Percentiles rank a stretch among this genome's conserved stretches.
phyloP scores from a whole-genome alignment of 345 rosid species.

The Sonneratia caseolaris region DNA sequence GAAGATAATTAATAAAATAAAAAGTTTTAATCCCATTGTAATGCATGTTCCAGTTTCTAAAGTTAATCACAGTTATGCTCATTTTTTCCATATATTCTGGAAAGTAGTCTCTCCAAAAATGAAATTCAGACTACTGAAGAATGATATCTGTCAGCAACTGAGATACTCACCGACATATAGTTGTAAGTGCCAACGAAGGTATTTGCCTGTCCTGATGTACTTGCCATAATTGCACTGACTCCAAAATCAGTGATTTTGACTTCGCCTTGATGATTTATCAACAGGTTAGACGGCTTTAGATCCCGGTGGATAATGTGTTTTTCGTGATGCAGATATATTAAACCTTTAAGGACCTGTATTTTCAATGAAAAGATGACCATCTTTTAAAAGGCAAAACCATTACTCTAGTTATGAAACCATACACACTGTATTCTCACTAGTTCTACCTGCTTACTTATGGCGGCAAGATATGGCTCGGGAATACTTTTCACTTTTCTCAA shows the following conservation, averaged over 20 bases:
- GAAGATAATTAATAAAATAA: neutral
- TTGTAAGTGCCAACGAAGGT: slow-evolving; percentile 70
- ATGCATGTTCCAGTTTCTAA: neutral
- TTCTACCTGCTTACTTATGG: slow-evolving; percentile 73
- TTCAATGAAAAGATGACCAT: neutral
- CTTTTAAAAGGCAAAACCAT: neutral
- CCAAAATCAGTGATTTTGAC: slow-evolving; percentile 97
- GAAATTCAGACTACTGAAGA: neutral
- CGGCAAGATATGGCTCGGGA: slow-evolving; percentile 64
- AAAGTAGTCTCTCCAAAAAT: neutral
- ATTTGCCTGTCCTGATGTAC: slow-evolving; percentile 70
- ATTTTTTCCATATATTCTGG: neutral
- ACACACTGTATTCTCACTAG: neutral
- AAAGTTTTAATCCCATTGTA: neutral
- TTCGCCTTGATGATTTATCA: slow-evolving; percentile 86
- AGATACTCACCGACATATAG: slow-evolving; percentile 86
- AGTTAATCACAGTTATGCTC: neutral
- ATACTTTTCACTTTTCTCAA: slow-evolving; percentile 56
- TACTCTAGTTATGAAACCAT: neutral
- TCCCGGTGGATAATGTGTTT: slow-evolving; percentile 81
- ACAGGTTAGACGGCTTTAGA: slow-evolving; percentile 78
- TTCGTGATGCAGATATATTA: slow-evolving; percentile 78
- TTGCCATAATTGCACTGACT: slow-evolving; percentile 76
- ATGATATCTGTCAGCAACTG: neutral
- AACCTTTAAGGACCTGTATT: slow-evolving; percentile 66